Evolutionary conservation across 2,329 filamentous ascomycete species (phyloP), one percentile per base, ranked within the genome.

Genomic region (Juglanconis juglandina): DNA sequence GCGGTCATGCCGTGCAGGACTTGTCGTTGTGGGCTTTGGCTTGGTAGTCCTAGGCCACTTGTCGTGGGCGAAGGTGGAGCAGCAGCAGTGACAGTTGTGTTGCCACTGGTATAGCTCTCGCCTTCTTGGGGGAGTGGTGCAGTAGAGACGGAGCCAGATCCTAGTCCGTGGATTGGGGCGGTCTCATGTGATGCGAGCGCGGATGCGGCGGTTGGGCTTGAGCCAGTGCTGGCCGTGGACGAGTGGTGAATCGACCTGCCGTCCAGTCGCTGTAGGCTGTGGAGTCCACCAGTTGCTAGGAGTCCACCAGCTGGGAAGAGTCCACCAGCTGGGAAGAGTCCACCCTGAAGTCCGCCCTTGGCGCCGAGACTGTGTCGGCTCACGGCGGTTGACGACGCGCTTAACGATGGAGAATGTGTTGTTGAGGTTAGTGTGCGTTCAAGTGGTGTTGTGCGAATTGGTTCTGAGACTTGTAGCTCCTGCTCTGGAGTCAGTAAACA

Each of bases 401-500:
- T 10, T 10, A n/a, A 42, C 39, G 54, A 30, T 13, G 34, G 24
- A 17, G 32, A 14, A 14, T 34, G 35, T 9, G 14, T 34, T 9
- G 14, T 34, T 34, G 44, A n/a, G 34, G 49, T 42, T 33, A 39
- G 24, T 17, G 17, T 33, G 13, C 42, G 46, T 37, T 47, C n/a
- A n/a, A 42, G 51, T 51, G 30, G 30, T 24, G 37, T 35, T 39
- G 30, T 4, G 8, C 46, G 46, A 24, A 17, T 37, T 6, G 41
- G 9, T 11, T 46, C 39, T n/a, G 41, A 9, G 24, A 39, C 33
- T 17, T 41, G 51, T 11, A 49, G 32, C 51, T 58, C 61, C 61
- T 63, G 54, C 32, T 51, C n/a, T 42, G 47, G 34, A n/a, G 58
- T 63, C 34, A 63, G 58, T 48, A 61, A 14, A 37, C 33, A 34